phyloP scores from a whole-genome alignment of 495 filamentous ascomycete species.

The Aspergillus bertholletiae region DNA sequence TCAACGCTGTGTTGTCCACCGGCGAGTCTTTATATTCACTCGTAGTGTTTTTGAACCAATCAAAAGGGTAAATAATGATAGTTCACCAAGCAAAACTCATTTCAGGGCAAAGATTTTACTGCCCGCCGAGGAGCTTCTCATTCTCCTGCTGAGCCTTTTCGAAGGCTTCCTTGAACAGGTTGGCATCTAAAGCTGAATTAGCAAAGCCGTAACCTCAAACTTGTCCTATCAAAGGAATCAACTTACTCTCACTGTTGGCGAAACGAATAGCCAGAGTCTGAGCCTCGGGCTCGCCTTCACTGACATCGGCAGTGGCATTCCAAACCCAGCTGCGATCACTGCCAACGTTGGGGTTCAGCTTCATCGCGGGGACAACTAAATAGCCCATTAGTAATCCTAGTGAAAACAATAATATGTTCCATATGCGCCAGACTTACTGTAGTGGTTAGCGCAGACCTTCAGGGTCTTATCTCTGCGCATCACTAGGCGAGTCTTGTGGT shows the following conservation, averaged over 20 bases:
- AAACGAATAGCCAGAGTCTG: conserved; percentile 96
- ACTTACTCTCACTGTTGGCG: conserved; percentile 94
- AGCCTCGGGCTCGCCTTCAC: conserved; percentile 95
- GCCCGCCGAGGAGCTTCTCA: conserved; percentile 70
- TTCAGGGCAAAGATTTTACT: conserved; percentile 22
- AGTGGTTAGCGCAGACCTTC: conserved; percentile 99
- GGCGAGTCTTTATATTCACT: conserved; percentile 8
- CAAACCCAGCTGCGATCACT: conserved; percentile 99
- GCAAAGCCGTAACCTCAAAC: background rate
- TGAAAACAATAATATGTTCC: background rate
- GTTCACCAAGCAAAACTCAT: conserved; percentile 16
- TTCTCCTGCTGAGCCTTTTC: conserved; percentile 98
- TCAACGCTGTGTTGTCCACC: conserved; percentile 2
- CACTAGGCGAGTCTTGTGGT: conserved; percentile 93
- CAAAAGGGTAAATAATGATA: conserved; percentile 11
- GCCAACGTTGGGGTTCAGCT: conserved; percentile 94
- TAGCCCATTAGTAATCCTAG: conserved; percentile 14
- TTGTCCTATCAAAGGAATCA: background rate
- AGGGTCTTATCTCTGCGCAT: conserved; percentile 99
- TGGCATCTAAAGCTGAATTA: conserved; percentile 64
- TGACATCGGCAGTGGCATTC: conserved; percentile 97
- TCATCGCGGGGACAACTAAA: conserved; percentile 96
- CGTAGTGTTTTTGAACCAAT: conserved; percentile 14
- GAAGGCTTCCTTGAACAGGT: conserved; percentile 96
- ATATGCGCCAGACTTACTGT: conserved; percentile 62